phyloP scores from a whole-genome alignment of 2,329 filamentous ascomycete genomes.

The Cercospora nicotianae region DNA sequence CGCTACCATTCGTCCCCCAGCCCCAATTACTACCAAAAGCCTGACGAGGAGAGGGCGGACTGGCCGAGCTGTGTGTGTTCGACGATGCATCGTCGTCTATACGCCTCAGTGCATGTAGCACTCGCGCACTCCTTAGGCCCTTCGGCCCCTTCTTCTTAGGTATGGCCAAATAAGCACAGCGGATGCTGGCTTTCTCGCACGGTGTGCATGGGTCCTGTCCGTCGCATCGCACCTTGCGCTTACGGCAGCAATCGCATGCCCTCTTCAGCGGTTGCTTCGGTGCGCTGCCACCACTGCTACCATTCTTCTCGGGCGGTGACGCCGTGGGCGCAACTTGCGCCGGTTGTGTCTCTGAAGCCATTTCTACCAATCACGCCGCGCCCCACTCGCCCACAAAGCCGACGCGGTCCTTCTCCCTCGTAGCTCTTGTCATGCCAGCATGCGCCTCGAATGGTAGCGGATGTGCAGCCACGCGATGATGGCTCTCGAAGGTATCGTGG shows the following conservation, averaged over 20 bases:
- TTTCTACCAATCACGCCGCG: slow-evolving; percentile 17
- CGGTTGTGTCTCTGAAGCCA: slow-evolving; percentile 26
- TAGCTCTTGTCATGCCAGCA: slow-evolving; percentile 12
- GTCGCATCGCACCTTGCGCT: slow-evolving; percentile 41
- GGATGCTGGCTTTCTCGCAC: slow-evolving; percentile 39
- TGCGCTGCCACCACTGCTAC: slow-evolving; percentile 15
- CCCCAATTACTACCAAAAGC: slow-evolving; percentile 35
- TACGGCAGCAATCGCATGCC: slow-evolving; percentile 42
- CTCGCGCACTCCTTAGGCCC: slow-evolving; percentile 38
- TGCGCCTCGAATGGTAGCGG: background rate
- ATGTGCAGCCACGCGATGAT: background rate
- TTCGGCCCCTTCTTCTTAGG: slow-evolving; percentile 43
- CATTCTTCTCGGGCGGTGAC: slow-evolving; percentile 10
- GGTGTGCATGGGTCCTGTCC: slow-evolving; percentile 38
- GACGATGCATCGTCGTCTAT: slow-evolving; percentile 37
- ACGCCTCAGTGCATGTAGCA: slow-evolving; percentile 38
- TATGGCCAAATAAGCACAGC: slow-evolving; percentile 40
- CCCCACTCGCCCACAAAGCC: slow-evolving; percentile 9
- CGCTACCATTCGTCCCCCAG: slow-evolving; percentile 28
- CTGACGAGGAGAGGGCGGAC: slow-evolving; percentile 29
- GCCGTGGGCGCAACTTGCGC: slow-evolving; percentile 14
- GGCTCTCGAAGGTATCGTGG: background rate
- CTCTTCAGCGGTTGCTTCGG: slow-evolving; percentile 33
- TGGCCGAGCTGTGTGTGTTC: slow-evolving; percentile 24
- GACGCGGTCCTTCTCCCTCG: slow-evolving; percentile 21